Conservation (phyloP, 192 early-diverging fungal genomes). For the Umbelopsis sp. region DNA sequence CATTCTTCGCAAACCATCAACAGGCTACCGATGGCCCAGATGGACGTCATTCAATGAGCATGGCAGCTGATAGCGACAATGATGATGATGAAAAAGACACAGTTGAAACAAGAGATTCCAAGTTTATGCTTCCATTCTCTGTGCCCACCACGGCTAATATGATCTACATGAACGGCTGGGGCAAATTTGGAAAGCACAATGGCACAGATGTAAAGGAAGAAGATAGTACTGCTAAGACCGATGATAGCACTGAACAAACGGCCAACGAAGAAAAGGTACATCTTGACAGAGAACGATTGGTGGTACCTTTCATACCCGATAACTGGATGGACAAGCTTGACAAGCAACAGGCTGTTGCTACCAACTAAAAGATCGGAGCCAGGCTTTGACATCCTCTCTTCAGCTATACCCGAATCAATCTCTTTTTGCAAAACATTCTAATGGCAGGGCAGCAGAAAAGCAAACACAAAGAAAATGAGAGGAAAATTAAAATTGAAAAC, state of each 20-base stretch:
- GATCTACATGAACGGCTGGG: slow-evolving; percentile 15
- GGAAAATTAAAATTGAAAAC: not conserved
- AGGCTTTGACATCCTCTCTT: not conserved
- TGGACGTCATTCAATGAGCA: not conserved
- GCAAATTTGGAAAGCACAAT: slow-evolving; percentile 10
- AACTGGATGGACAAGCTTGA: slow-evolving; percentile 38
- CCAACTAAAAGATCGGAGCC: not conserved
- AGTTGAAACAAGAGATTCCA: slow-evolving; percentile 55
- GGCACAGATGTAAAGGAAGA: not conserved
- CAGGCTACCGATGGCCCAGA: not conserved
- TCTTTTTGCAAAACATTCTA: not conserved
- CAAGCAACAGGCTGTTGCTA: slow-evolving; percentile 5
- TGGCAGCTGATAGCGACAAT: slow-evolving; percentile 34
- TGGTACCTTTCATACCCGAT: slow-evolving; percentile 33
- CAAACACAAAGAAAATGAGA: not conserved
- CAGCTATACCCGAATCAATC: not conserved
- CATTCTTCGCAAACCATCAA: slow-evolving; percentile 2
- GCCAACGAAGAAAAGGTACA: slow-evolving; percentile 16
- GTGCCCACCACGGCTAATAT: slow-evolving; percentile 58
- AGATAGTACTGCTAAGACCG: slow-evolving; percentile 15
- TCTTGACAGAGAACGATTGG: slow-evolving; percentile 21
- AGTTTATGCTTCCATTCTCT: slow-evolving; percentile 59
- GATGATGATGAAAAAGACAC: slow-evolving; percentile 52
- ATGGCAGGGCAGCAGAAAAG: not conserved
- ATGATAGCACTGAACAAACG: not conserved